Conservation (phyloP, 2,329 filamentous ascomycete genomes). For the Fusarium continuum region DNA sequence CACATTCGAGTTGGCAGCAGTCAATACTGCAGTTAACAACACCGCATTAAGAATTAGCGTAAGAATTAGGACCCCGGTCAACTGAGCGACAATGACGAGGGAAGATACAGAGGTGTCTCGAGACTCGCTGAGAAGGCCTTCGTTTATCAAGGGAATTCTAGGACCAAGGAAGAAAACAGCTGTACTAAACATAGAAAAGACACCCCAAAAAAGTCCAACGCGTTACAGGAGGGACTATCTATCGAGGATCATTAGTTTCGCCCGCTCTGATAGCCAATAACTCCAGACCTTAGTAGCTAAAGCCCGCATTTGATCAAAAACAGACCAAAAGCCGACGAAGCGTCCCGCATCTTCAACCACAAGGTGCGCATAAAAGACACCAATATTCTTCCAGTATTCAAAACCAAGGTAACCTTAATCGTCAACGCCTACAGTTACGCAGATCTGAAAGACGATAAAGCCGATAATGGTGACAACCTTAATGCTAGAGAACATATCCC, state of each 20-base stretch:
- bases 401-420: constrained; percentile 58
- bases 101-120: constrained; percentile 63
- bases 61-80: constrained; percentile 68
- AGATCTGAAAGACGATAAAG: constrained; percentile 59
- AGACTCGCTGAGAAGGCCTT: constrained; percentile 63
- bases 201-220: constrained; percentile 43
- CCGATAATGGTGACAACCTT: constrained; percentile 68
- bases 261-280: constrained; percentile 45
- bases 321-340: constrained; percentile 68
- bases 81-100: constrained; percentile 72
- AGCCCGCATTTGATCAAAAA: constrained; percentile 63
- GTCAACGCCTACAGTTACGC: constrained; percentile 63
- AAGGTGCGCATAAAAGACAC: constrained; percentile 60
- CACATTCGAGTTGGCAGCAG: constrained; percentile 67
- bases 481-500: constrained; percentile 69
- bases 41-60: constrained; percentile 74
- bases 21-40: constrained; percentile 72
- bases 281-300: constrained; percentile 47
- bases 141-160: constrained; percentile 48
- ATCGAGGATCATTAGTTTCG: constrained; percentile 47
- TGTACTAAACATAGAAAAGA: constrained; percentile 23
- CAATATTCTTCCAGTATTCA: constrained; percentile 51
- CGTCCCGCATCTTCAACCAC: constrained; percentile 58
- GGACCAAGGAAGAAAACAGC: constrained; percentile 20
- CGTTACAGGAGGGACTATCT: constrained; percentile 46